phyloP scores from a whole-genome alignment of 306 rosid species.

The Echinosophora koreensis region DNA sequence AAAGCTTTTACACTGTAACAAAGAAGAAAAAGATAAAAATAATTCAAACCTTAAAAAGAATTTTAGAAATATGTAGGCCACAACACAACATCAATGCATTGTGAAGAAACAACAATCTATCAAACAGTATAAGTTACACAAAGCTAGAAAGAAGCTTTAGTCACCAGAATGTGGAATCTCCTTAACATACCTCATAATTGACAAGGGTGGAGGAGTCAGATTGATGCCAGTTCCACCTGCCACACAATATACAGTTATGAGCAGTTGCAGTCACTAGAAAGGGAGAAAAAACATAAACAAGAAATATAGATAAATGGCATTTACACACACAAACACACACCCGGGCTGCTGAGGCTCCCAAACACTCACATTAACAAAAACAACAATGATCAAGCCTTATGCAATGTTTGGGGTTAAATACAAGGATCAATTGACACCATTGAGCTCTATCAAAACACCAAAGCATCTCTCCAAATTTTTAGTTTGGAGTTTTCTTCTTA shows the following conservation, averaged over 20 bases:
- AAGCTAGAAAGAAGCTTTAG: background rate
- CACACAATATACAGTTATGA: slow-evolving; percentile 43
- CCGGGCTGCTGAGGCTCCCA: background rate
- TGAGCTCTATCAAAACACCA: background rate
- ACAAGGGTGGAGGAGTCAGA: slow-evolving; percentile 92
- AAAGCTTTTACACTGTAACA: slow-evolving; percentile 69
- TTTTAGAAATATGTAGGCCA: slow-evolving; percentile 24
- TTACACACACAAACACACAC: background rate
- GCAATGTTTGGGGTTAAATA: background rate
- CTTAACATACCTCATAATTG: slow-evolving; percentile 77
- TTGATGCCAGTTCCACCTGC: slow-evolving; percentile 99
- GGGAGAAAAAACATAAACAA: slow-evolving; percentile 27
- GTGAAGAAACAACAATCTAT: slow-evolving; percentile 5
- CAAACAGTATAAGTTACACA: background rate
- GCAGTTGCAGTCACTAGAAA: background rate
- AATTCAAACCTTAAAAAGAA: slow-evolving; percentile 17
- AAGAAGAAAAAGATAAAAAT: slow-evolving; percentile 26
- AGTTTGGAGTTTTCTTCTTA: slow-evolving; percentile 2
- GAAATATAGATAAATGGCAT: background rate
- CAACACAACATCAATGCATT: background rate
- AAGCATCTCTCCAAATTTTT: background rate
- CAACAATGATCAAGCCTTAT: background rate
- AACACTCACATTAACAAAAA: background rate
- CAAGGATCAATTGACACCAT: background rate
- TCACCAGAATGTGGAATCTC: slow-evolving; percentile 18